These are phyloP conservation scores for Colletotrichum navitas DNA, from an alignment of 2,329 filamentous ascomycete genomes.

Conservation along the genomic window DNA sequence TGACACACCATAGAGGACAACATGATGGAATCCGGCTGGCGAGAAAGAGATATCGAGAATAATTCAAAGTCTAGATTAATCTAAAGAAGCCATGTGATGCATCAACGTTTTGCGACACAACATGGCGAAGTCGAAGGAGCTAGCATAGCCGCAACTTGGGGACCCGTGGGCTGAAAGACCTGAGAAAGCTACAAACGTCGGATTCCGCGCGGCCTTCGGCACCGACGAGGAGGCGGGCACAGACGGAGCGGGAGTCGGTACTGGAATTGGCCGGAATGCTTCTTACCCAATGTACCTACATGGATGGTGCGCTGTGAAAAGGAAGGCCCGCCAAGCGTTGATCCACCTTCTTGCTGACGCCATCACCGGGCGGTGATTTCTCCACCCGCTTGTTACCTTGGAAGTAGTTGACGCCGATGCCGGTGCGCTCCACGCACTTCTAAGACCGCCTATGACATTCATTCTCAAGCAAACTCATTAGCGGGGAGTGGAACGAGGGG, in stretches of 20 bases:
- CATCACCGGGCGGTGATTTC: slow-evolving; percentile 14
- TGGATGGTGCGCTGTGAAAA: slow-evolving; percentile 2
- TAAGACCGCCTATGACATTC: background rate
- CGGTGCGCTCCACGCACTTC: slow-evolving; percentile 13
- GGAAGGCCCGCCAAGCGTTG: slow-evolving; percentile 31
- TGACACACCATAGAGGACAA: too few species aligned
- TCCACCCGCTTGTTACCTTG: slow-evolving; percentile 20
- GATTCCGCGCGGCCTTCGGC: background rate
- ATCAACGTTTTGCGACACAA: background rate
- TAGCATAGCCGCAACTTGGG: background rate
- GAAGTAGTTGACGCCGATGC: slow-evolving; percentile 10
- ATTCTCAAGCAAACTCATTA: background rate
- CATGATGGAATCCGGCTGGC: background rate
- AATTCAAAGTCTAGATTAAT: background rate
- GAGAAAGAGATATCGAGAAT: background rate
- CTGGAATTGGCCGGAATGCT: background rate
- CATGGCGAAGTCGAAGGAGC: background rate
- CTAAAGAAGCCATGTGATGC: background rate
- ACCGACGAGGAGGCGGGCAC: slow-evolving; percentile 14
- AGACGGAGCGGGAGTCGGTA: slow-evolving; percentile 13
- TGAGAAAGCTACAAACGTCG: background rate
- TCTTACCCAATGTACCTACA: background rate
- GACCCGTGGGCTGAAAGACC: background rate
- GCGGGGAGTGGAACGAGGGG: slow-evolving; percentile 1
- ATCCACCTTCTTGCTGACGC: slow-evolving; percentile 38